Evolutionary conservation across 257 asterid species (phyloP), one percentile per base, ranked within the genome.

Genomic region (Hygrophila difformis): DNA sequence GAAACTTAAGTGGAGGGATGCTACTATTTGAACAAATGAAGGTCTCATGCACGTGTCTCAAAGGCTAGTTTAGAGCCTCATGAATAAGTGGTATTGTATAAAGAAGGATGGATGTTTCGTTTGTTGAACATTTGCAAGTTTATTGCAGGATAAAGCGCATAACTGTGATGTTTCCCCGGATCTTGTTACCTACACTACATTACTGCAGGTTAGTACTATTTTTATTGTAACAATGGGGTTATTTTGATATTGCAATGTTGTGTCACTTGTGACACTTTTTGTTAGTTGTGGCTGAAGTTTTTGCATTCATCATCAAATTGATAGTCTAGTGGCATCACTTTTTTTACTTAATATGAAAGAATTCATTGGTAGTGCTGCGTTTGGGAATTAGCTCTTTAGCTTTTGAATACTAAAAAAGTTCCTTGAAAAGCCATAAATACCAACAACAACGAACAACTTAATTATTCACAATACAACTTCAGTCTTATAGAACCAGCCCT

Each of bases 51-150:
- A 55, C 71, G 68, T 63, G 62, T 59, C 59, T 51, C 54, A 60
- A 79, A 67, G 73, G 85, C 76, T 67, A 76, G 73, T 73, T 69
- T 70, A 62, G 75, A 70, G 77, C 82, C 64, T 75, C 65, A 51
- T 59, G 57, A 51, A 60, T 59, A 53, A 38, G 49, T 66, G 44
- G 29, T 36, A 55, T 61, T 39, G 39, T 39, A 24, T 55, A 18
- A 46, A 53, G 31, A 46, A 53, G 31, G 50, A 21, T 9, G 35
- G 23, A 43, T 43, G 12, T 4, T 16, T 17, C 51, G 26, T 39
- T 41, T 62, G 29, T 53, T 59, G 47, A 64, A 31, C 31, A 28
- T 56, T 43, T 33, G 29, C 37, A 10, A 59, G 28, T 61, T 28
- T 64, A 16, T 66, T 72, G 67, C 91, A 79, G 91, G 77, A 60